Evolutionary conservation across 2,329 filamentous ascomycete genomes (phyloP).

Genomic region (Cercospora berteroae): DNA sequence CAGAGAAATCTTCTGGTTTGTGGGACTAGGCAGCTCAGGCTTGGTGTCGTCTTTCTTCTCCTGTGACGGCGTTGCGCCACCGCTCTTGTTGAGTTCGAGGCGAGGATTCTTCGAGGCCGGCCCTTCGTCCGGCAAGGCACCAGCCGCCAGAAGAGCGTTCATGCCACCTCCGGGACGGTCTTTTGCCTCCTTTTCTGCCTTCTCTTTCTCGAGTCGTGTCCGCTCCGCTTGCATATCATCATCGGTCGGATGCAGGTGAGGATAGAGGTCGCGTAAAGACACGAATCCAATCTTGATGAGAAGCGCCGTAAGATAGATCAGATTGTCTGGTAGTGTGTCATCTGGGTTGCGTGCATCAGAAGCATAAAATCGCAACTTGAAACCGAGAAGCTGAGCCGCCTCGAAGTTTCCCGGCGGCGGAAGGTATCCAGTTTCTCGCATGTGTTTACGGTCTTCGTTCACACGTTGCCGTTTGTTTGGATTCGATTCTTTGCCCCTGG

Average conservation of each 20-base stretch:
- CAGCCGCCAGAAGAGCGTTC: conserved; percentile 85
- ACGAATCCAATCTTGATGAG: conserved; percentile 98
- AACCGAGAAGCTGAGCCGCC: conserved; percentile 90
- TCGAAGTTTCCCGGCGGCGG: conserved; percentile 85
- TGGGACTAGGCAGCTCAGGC: conserved; percentile 64
- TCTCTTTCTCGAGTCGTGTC: conserved; percentile 68
- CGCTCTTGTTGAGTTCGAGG: conserved; percentile 48
- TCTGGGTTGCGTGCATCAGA: conserved; percentile 70
- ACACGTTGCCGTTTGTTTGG: conserved; percentile 47
- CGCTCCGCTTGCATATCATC: conserved; percentile 75
- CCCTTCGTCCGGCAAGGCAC: conserved; percentile 81
- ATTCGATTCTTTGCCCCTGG: conserved; percentile 41
- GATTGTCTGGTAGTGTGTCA: conserved; percentile 83
- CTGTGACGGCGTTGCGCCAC: conserved; percentile 42
- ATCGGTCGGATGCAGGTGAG: conserved; percentile 84
- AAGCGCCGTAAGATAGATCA: conserved; percentile 86
- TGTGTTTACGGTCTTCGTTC: conserved; percentile 68
- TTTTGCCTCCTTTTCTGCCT: conserved; percentile 72
- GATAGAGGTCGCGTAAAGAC: conserved; percentile 84
- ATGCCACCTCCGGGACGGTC: conserved; percentile 66
- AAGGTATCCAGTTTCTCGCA: conserved; percentile 73
- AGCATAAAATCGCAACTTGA: conserved; percentile 94
- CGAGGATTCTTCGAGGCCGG: conserved; percentile 46
- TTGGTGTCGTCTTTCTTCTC: conserved; percentile 48
- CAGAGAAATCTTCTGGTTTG: conserved; percentile 83